These are phyloP conservation scores for Cyclostephanos invisitatus DNA, from an alignment of 108 stramenopile genomes.

Conservation along the genomic window DNA sequence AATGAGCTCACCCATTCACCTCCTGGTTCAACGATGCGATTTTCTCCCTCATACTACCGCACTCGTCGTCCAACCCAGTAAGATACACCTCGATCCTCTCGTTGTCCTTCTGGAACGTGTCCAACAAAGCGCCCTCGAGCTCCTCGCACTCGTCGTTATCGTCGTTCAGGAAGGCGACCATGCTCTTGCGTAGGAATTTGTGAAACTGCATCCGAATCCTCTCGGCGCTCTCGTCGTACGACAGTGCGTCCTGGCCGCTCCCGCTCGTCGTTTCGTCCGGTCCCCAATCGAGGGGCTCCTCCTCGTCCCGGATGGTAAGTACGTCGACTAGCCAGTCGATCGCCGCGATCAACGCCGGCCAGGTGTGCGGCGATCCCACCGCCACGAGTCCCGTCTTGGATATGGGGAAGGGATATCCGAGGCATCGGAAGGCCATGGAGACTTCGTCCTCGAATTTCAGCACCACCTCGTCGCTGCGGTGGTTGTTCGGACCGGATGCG, in stretches of 20 bases:
- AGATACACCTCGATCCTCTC: constrained; percentile 64
- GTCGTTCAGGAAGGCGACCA: constrained; percentile 85
- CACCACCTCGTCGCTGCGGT: constrained; percentile 45
- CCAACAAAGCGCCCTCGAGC: constrained; percentile 72
- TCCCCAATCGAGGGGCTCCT: constrained; percentile 43
- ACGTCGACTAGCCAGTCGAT: constrained; percentile 96
- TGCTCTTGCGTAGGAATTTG: constrained; percentile 74
- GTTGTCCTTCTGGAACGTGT: constrained; percentile 70
- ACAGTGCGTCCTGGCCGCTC: constrained; percentile 42
- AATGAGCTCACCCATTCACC: constrained; percentile 65
- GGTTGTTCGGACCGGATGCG: neutral
- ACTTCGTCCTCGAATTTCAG: constrained; percentile 97
- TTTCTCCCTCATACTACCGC: constrained; percentile 58
- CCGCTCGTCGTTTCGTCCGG: constrained; percentile 22
- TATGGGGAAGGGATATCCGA: constrained; percentile 94
- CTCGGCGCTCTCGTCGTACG: constrained; percentile 57
- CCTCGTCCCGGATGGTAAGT: constrained; percentile 34
- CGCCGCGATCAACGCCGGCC: constrained; percentile 95
- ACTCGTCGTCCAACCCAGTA: constrained; percentile 67
- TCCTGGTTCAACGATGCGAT: constrained; percentile 59
- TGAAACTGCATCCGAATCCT: constrained; percentile 81
- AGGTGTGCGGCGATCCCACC: constrained; percentile 98
- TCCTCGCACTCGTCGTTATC: constrained; percentile 76
- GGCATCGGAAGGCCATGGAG: constrained; percentile 81
- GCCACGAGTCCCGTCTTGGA: constrained; percentile 92